A percentile compares a stretch with the other conserved stretches of the same genome.
Evolutionary conservation across 306 rosid genomes (phyloP).

Genomic region (Benincasa hispida): DNA sequence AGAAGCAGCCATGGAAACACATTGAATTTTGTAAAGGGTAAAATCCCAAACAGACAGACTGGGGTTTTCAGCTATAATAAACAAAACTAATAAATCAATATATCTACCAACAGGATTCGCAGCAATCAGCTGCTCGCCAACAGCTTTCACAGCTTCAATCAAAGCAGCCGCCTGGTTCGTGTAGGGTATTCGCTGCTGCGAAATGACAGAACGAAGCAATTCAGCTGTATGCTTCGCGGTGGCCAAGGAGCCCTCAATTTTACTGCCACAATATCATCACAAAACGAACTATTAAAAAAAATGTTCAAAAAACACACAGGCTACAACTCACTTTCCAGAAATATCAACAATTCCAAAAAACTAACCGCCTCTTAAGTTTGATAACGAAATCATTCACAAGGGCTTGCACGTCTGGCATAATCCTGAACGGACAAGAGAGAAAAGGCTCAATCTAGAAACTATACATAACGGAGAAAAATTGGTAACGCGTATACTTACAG

Average conservation of each 20-base stretch:
- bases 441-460: neutral
- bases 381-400: constrained; percentile 64
- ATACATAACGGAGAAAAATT: neutral
- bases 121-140: constrained; percentile 87
- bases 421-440: neutral
- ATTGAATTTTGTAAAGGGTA: neutral
- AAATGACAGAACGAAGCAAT: constrained; percentile 71
- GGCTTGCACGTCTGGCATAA: constrained; percentile 80
- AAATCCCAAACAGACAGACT: neutral
- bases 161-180: constrained; percentile 71
- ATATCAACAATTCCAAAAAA: neutral
- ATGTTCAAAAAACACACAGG: neutral
- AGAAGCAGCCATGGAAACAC: neutral
- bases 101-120: constrained; percentile 86
- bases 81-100: neutral
- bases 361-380: constrained; percentile 71
- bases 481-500: neutral
- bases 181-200: constrained; percentile 72
- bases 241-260: constrained; percentile 92
- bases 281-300: neutral
- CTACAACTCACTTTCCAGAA: constrained; percentile 2
- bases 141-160: constrained; percentile 70
- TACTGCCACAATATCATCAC: constrained; percentile 26
- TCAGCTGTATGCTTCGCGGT: constrained; percentile 80
- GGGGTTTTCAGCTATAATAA: neutral